Base-by-base conservation (phyloP, 225 moss, liverwort and hornwort genomes). In the Ulota crispa region DNA sequence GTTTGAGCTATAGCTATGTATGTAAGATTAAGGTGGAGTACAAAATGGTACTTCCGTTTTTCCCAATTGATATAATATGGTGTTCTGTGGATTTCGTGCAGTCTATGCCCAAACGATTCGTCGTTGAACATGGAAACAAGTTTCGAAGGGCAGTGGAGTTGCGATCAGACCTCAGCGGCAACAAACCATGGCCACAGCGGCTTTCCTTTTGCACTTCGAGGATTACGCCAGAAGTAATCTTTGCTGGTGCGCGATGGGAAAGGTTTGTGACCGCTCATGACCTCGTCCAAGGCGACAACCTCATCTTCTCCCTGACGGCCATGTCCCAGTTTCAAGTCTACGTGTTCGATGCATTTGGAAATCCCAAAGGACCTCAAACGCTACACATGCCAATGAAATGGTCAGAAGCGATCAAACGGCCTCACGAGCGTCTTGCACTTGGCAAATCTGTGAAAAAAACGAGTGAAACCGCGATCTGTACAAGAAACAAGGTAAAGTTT, bases 261-360 rank as follows among this genome's bases (percentile, higher is more conserved):
- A 31, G 65, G 21, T 86, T 86, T 36, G 53, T 77, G 60, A 68
- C 70, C 24, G 21, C 28, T 34, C 66, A 86, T 53, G 86, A 23
- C 59, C 86, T 86, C 70, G 53, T 79, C 21, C n/a, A 80, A 80
- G 80, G 67, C n/a, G 86, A 86, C 63, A 39, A 72, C 6, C 66
- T 86, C 10, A 41, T 86, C 6, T 80, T 86, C 83, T 86, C 86
- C 41, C 83, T 86, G 41, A 86, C 83, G 11, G 76, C 83, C 59
- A 67, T 80, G 77, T 83, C 86, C 36, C 80, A 72, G 67, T 86
- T 86, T 59, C 83, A 83, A 66, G 83, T 86, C 53, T 86, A 86
- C 61, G 6, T 66, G 61, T 86, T 86, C 57, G 39, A 83, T 23
- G 15, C 24, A 15, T 20, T 31, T 37, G 83, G 86, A 30, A 11